These are phyloP conservation scores for Aspergillus oerlinghausenensis DNA, from an alignment of 2,329 filamentous ascomycete species.

Conservation along the genomic window DNA sequence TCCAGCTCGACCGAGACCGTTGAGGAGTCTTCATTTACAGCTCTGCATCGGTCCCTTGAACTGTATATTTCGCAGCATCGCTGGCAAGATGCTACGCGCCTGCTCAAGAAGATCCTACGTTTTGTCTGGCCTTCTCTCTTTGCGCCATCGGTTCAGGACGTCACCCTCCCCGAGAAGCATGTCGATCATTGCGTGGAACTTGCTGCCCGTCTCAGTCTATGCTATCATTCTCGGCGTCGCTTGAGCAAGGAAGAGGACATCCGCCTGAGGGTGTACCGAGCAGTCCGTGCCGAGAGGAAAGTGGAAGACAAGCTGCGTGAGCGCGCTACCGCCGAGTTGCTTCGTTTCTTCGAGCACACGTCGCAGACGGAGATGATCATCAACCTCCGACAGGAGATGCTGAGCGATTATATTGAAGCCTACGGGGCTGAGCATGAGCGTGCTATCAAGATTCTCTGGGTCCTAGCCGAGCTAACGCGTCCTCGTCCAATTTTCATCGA, in stretches of 20 bases:
- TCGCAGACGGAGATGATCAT: slow-evolving; percentile 34
- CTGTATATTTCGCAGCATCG: slow-evolving; percentile 45
- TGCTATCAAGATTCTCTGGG: slow-evolving; percentile 36
- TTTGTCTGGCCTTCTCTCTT: slow-evolving; percentile 47
- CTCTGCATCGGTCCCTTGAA: slow-evolving; percentile 37
- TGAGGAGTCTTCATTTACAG: slow-evolving; percentile 38
- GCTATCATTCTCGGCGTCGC: slow-evolving; percentile 39
- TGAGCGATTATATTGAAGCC: slow-evolving; percentile 34
- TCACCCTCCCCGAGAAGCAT: slow-evolving; percentile 40
- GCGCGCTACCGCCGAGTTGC: slow-evolving; percentile 24
- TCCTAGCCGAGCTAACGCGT: slow-evolving; percentile 33
- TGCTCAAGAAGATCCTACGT: slow-evolving; percentile 44
- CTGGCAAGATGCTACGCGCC: slow-evolving; percentile 44
- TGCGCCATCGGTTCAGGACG: slow-evolving; percentile 41
- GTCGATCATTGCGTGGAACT: slow-evolving; percentile 44
- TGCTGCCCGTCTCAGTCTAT: slow-evolving; percentile 45
- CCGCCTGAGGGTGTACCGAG: slow-evolving; percentile 32
- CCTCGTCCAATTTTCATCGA: slow-evolving; percentile 37
- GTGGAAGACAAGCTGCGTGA: slow-evolving; percentile 30
- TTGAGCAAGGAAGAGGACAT: slow-evolving; percentile 35
- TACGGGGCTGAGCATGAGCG: slow-evolving; percentile 32
- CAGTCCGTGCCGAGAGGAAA: slow-evolving; percentile 24
- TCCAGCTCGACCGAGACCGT: slow-evolving; percentile 37
- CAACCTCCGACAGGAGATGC: slow-evolving; percentile 34
- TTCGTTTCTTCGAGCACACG: slow-evolving; percentile 27